Evolutionary conservation across 1,139 yeast genomes (phyloP), one percentile per base, ranked within the genome.

Genomic region (Saccharomycopsis crataegensis): DNA sequence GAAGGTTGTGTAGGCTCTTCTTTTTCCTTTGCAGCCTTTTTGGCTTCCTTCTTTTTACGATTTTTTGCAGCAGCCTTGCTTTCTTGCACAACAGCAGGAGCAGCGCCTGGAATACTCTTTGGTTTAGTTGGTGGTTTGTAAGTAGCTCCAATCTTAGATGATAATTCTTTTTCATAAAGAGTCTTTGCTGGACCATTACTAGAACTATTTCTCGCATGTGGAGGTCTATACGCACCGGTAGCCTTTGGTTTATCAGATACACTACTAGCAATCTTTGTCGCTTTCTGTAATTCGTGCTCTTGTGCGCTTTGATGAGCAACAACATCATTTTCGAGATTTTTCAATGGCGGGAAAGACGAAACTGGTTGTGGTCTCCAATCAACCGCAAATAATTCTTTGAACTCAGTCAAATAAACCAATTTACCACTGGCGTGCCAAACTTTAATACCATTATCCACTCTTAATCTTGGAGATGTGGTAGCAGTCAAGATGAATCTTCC

Each of bases 381-480:
- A 56, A 86, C 90, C 45, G 86, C 73, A 64, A 80, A 80, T 59
- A 94, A 80, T 72, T 93, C 99, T 53, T 77, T 79, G 68, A 82
- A 89, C 61, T 90, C 96, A 64, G 82, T 82, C 63, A 78, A 78
- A 69, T 78, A 94, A 54, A 89, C 77, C 61, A 93, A 77, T 62
- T 83, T 80, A 48, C 99, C 99, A 59, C 83, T 76, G 58, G 84
- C 90, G 68, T 93, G 96, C 97, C 98, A 93, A 63, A 94, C 76
- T 69, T 89, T 88, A 62, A 86, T 82, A 54, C 98, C 94, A 68
- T 94, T 94, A 69, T 94, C 99, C 51, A 94, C 99, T 66, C 99
- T 82, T 64, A 94, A 79, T 64, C 99, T 79, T 59, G 99, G 99
- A 28, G 97, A 83, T 0, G 99, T 93, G 7, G 99, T 94, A 31